phyloP scores from a whole-genome alignment of 139 green algal species.

The Chlorella sp. region DNA sequence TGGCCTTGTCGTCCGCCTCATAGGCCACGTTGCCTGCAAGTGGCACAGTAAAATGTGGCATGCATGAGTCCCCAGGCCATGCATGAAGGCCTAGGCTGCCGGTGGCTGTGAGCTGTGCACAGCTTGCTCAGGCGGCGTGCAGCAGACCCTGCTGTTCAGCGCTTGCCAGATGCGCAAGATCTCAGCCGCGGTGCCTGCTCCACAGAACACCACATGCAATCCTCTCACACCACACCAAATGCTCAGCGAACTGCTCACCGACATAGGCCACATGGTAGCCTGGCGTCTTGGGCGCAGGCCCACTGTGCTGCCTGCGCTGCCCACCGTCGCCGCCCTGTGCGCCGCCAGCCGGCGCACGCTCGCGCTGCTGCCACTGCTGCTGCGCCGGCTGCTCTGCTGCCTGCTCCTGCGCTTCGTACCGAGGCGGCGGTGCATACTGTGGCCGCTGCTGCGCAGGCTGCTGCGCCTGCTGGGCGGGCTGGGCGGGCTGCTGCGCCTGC shows the following conservation, averaged over 20 bases:
- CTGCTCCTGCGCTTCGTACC: conserved; percentile 16
- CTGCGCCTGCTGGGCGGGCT: not conserved
- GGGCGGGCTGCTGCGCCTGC: not conserved
- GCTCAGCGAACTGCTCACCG: conserved; percentile 19
- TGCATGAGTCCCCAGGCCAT: no score
- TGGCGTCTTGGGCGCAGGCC: conserved; percentile 48
- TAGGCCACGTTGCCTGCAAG: conserved; percentile 78
- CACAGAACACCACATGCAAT: no score
- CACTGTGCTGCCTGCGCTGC: not conserved
- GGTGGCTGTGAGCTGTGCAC: no score
- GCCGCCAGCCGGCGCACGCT: not conserved
- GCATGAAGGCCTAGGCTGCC: no score
- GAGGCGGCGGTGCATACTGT: conserved; percentile 8
- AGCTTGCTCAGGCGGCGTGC: no score
- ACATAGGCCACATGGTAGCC: conserved; percentile 86
- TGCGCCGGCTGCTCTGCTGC: not conserved
- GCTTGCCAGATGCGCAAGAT: no score
- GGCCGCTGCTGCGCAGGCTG: not conserved
- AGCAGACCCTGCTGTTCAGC: no score
- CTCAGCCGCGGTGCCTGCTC: no score
- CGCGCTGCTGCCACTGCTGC: conserved; percentile 12
- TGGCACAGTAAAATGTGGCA: no score
- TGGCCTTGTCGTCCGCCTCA: conserved; percentile 57
- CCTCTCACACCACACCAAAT: not conserved
- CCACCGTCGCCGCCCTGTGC: not conserved